These are phyloP conservation scores for Stemphylium vesicarium DNA, from an alignment of 2,329 filamentous ascomycete genomes.

Conservation along the genomic window DNA sequence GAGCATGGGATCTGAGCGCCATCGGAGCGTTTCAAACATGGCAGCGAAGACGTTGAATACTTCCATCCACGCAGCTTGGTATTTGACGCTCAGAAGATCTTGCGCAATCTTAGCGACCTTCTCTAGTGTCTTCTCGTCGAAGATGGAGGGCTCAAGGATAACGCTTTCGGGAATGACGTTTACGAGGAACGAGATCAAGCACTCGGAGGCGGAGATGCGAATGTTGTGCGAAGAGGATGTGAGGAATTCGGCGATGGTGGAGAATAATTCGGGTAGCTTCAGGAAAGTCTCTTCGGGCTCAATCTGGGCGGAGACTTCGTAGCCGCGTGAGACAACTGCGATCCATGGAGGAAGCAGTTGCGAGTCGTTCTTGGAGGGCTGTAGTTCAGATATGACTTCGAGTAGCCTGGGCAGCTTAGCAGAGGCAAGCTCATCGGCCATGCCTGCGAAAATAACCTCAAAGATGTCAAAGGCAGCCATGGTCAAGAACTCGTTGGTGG, in stretches of 20 bases:
- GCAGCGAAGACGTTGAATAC: constrained; percentile 87
- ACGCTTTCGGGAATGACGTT: constrained; percentile 87
- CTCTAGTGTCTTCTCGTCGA: constrained; percentile 87
- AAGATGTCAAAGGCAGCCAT: constrained; percentile 98
- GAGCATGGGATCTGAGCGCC: constrained; percentile 82
- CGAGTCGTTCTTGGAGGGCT: constrained; percentile 90
- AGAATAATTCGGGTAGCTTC: constrained; percentile 85
- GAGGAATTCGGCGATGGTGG: constrained; percentile 79
- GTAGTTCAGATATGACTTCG: constrained; percentile 89
- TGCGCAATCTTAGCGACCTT: constrained; percentile 77
- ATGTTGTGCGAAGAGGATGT: constrained; percentile 91
- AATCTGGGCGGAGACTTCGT: constrained; percentile 89
- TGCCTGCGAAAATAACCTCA: constrained; percentile 92
- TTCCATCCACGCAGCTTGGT: constrained; percentile 92
- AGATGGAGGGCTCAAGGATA: constrained; percentile 86
- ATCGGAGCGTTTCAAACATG: constrained; percentile 85
- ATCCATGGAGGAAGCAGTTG: constrained; percentile 96
- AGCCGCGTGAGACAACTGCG: constrained; percentile 90
- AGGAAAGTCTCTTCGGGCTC: constrained; percentile 90
- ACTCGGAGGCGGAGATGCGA: constrained; percentile 91
- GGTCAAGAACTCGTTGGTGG: constrained; percentile 92
- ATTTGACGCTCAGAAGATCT: constrained; percentile 83
- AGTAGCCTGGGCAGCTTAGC: constrained; percentile 87
- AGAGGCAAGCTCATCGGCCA: constrained; percentile 86
- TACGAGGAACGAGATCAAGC: constrained; percentile 87